Base-by-base conservation (phyloP, 768 basidiomycete species). In the Phallus indusiatus region DNA sequence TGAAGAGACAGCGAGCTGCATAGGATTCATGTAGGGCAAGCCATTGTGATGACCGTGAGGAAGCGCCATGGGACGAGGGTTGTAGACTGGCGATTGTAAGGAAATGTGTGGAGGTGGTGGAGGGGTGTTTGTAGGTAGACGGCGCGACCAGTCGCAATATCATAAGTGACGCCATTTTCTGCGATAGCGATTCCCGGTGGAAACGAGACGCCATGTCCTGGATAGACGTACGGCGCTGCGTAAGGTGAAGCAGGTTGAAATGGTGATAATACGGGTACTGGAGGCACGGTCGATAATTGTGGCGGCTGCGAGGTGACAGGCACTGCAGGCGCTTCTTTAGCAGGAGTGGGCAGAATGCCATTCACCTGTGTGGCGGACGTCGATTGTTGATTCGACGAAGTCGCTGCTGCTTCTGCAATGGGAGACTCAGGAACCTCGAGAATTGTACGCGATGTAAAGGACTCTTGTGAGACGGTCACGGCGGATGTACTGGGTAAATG, bases 121-220 rank as follows among this genome's bases (percentile, higher is more conserved):
- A 4, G 64, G 64, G 68, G 61, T 11, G 70, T 71, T 62, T 83
- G 80, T 28, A 91, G 75, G 65, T 85, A 86, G 35, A 92, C 84
- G 11, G 88, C 81, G 42, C 87, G 88, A 46, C 90, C 90, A 5
- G 88, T 90, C 14, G 88, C 83, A 54, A 90, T 67, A 69, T 92
- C 90, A 67, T 85, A 91, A n/a, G 88, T 76, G 73, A 89, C 77
- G 34, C 90, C 90, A 61, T 87, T 84, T 56, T 83, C 80, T 63
- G 83, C 84, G 67, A 90, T 72, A 14, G 79, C 88, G 53, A 90
- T 77, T 52, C 90, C 90, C 14, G 83, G 83, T 2, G 67, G 76
- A n/a, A 89, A 80, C 18, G 85, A 34, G 12, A 61, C 49, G 14
- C 56, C 62, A 7, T 77, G 70, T 8, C 75, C 74, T 6, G 76